These are phyloP conservation scores for Ceratocystis destructans DNA, from an alignment of 2,329 filamentous ascomycete species.

Conservation along the genomic window DNA sequence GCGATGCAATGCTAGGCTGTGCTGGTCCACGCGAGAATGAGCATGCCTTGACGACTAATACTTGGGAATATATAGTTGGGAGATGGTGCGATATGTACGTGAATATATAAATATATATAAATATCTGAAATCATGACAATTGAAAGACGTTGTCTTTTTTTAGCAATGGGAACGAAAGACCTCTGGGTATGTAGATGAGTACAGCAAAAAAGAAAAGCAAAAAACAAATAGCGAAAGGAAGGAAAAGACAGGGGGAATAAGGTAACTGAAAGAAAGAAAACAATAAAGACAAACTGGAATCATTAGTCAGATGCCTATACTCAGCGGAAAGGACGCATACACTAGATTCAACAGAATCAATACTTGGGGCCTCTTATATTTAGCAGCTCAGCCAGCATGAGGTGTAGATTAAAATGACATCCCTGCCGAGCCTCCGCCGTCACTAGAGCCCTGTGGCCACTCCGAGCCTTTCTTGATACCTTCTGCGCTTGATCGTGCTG, in stretches of 20 bases:
- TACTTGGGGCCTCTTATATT: background rate
- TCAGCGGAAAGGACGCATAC: background rate
- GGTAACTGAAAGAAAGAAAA: background rate
- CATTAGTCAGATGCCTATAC: background rate
- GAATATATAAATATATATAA: background rate
- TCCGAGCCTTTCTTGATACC: background rate
- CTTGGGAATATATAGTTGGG: background rate
- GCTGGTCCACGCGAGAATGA: background rate
- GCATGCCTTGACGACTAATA: background rate
- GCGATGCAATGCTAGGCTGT: background rate
- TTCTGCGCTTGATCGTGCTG: background rate
- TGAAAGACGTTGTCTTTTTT: background rate
- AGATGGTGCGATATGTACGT: background rate
- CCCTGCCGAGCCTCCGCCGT: background rate
- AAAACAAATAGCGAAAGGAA: slow-evolving; percentile 5
- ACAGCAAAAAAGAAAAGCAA: background rate
- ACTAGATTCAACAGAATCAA: background rate
- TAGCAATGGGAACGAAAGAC: background rate
- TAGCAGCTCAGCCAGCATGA: background rate
- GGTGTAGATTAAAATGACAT: background rate
- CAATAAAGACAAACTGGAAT: background rate
- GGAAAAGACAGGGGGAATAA: background rate
- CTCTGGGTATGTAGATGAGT: background rate
- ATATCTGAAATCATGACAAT: background rate
- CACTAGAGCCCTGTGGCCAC: background rate